Evolutionary conservation across 2,329 filamentous ascomycete species (phyloP).

Genomic region (Sporothrix pseudoabietina): DNA sequence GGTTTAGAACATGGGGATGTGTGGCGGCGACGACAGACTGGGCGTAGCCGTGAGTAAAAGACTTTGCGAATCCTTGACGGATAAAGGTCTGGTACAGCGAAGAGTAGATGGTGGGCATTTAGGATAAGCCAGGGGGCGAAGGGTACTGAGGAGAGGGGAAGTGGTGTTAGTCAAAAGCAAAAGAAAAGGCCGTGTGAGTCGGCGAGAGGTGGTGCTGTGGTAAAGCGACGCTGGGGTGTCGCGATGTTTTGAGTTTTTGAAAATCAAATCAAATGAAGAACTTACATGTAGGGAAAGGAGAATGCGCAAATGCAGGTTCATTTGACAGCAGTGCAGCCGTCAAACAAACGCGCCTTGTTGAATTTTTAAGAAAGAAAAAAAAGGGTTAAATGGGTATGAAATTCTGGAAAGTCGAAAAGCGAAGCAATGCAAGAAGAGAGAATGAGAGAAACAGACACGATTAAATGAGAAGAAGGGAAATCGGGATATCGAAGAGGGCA

Average conservation of each 20-base stretch:
- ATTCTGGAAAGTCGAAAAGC: conserved; percentile 23
- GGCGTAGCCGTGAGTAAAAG: conserved; percentile 95
- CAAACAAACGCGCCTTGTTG: conserved; percentile 83
- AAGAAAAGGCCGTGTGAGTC: neutral
- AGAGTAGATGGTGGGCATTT: conserved; percentile 82
- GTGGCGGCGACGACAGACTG: conserved; percentile 96
- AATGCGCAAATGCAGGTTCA: conserved; percentile 86
- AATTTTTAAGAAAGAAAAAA: conserved; percentile 26
- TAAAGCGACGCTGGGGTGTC: neutral
- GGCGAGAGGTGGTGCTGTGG: neutral
- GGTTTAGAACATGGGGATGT: conserved; percentile 75
- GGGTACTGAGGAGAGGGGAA: conserved; percentile 47
- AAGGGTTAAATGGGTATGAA: conserved; percentile 20
- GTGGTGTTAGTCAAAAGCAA: neutral
- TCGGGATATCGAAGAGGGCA: neutral
- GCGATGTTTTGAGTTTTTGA: neutral
- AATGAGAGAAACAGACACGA: neutral
- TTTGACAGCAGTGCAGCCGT: conserved; percentile 85
- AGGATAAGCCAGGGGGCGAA: conserved; percentile 69
- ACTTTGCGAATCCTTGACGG: conserved; percentile 96
- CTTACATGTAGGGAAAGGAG: conserved; percentile 66
- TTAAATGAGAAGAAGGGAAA: conserved; percentile 14
- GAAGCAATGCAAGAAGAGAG: conserved; percentile 17
- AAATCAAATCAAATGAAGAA: conserved; percentile 35
- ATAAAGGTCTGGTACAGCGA: conserved; percentile 78